A percentile compares a stretch with the other conserved stretches of the same genome.
These are phyloP conservation scores for Amaranthus cruentus DNA, from an alignment of 148 eudicot genomes.

Conservation along the genomic window DNA sequence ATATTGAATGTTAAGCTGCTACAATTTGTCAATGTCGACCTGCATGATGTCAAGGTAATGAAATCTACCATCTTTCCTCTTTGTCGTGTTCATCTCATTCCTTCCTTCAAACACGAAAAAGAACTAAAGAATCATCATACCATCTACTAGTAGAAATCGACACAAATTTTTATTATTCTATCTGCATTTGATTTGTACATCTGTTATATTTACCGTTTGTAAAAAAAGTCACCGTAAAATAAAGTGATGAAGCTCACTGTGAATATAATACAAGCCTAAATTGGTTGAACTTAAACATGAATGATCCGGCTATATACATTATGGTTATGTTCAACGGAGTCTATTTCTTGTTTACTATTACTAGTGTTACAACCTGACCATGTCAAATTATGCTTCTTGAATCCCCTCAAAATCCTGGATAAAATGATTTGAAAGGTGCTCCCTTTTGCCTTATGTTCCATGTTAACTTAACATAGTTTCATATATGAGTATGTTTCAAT, in stretches of 20 bases:
- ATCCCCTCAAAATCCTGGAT: not conserved
- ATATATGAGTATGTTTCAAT: constrained; percentile 4
- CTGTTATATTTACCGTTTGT: not conserved
- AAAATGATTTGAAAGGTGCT: constrained; percentile 2
- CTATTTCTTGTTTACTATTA: not conserved
- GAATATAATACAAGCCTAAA: not conserved
- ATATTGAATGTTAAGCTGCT: constrained; percentile 56
- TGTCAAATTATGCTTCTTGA: not conserved
- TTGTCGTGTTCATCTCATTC: not conserved
- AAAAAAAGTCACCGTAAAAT: not conserved
- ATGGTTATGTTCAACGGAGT: not conserved
- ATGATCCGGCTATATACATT: not conserved
- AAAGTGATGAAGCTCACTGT: not conserved
- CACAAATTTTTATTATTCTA: no score
- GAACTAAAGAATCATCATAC: no score
- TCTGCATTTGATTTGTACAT: no score
- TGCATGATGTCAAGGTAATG: constrained; percentile 84
- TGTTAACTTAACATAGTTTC: not conserved
- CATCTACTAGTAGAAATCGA: no score
- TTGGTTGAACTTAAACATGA: not conserved
- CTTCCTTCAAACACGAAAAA: no score
- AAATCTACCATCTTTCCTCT: constrained; percentile 20
- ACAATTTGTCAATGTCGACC: constrained; percentile 68
- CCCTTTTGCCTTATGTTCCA: not conserved
- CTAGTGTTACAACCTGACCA: not conserved